Evolutionary conservation across 352 stramenopile genomes (phyloP), one percentile per base, ranked within the genome.

Genomic region (Phytophthora kernoviae): DNA sequence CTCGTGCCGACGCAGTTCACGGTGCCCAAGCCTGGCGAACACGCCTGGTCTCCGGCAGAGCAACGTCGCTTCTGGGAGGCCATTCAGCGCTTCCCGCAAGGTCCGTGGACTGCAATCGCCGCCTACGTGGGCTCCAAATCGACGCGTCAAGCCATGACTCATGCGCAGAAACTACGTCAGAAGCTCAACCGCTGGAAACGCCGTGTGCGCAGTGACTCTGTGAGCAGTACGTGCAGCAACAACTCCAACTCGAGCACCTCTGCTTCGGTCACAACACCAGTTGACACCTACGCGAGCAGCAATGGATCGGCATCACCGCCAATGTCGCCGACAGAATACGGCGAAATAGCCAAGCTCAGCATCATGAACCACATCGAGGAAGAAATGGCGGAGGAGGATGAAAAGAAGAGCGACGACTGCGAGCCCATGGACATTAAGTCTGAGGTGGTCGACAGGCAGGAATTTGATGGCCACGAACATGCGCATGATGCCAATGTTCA

Each of bases 91-190:
- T 87, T 87, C 54, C 79, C 79, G 20, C 77, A 87, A 37, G 79
- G 79, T 0, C 79, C 79, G 8, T 88, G 79, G 79, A 86, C 78
- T 15, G 71, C 69, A 32, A 85, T 88, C 53, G 79, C 79, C 22
- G 75, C 62, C 45, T 84, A 82, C 58, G 68, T 89, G 32, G 75
- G 77, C 49, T 84, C 79, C 52, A 83, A 83, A 32, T 84, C 77
- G 1, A 87, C 77, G 9, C 79, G 79, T 32, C 79, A 89, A 64
- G 79, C 79, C 12, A 86, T 87, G 75, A 89, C 79, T 4, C 77
- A 87, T 48, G 79, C 75, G 54, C 79, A 89, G 58, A 89, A 89
- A 62, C 68, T 87, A 36, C 75, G 79, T 2, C 77, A 87, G 68
- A 89, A 89, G 50, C 75, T 89, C 48, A 75, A 48, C 49, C 77